Percentiles rank a stretch among this genome's conserved stretches.
Conservation (phyloP, 148 eudicot genomes). For the Camellia granthamiana region DNA sequence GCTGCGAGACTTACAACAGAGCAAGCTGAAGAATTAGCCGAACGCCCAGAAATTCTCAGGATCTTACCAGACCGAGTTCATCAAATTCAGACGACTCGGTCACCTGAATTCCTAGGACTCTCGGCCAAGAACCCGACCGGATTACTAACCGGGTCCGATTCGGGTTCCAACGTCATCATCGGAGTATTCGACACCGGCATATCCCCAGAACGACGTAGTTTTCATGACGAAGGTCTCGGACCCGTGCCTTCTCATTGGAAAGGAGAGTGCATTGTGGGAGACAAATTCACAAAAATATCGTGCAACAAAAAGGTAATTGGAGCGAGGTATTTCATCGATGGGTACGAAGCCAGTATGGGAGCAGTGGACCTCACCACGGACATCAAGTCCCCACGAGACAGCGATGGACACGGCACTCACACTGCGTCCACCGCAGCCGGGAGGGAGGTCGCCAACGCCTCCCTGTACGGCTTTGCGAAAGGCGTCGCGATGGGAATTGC, state of each 20-base stretch:
- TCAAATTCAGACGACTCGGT: constrained; percentile 43
- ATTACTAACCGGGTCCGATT: constrained; percentile 32
- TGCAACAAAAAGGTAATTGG: constrained; percentile 76
- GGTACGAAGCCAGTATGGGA: constrained; percentile 28
- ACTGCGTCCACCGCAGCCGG: constrained; percentile 77
- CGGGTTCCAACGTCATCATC: constrained; percentile 43
- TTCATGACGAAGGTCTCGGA: constrained; percentile 50
- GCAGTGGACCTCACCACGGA: constrained; percentile 2
- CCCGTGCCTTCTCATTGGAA: constrained; percentile 55
- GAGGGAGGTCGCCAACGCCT: constrained; percentile 38
- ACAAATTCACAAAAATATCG: constrained; percentile 24
- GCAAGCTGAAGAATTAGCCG: constrained; percentile 30
- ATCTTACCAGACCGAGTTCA: constrained; percentile 34
- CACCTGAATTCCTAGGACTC: constrained; percentile 39
- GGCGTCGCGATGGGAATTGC: constrained; percentile 66
- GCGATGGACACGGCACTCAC: constrained; percentile 69
- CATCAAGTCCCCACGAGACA: constrained; percentile 43
- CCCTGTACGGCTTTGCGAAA: constrained; percentile 46
- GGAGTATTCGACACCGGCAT: constrained; percentile 74
- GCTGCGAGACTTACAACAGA: constrained; percentile 33
- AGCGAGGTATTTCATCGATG: constrained; percentile 38
- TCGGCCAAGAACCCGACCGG: not conserved
- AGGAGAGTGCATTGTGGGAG: constrained; percentile 56
- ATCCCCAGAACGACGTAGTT: constrained; percentile 61
- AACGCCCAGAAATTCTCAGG: constrained; percentile 26